phyloP scores from a whole-genome alignment of 2,329 filamentous ascomycete species.

The Chaetomiaceae sp. region DNA sequence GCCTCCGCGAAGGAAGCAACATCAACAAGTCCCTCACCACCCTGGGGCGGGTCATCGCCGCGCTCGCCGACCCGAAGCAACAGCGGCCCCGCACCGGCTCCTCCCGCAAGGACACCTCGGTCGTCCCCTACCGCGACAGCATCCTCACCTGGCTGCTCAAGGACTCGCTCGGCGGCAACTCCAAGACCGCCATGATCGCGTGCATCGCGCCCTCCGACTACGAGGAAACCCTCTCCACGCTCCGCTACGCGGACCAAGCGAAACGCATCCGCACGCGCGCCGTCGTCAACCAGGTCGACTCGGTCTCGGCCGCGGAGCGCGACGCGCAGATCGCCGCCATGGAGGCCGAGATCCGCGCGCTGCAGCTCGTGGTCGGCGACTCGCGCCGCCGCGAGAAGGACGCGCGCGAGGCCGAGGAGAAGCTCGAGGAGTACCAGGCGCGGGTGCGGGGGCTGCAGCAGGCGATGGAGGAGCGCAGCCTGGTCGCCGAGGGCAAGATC shows the following conservation, averaged over 20 bases:
- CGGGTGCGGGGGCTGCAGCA: slow-evolving; percentile 87
- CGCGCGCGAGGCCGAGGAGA: slow-evolving; percentile 71
- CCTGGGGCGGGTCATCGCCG: slow-evolving; percentile 90
- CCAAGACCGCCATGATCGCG: slow-evolving; percentile 98
- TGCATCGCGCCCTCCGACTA: slow-evolving; percentile 95
- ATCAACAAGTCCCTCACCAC: slow-evolving; percentile 99
- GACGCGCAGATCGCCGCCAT: slow-evolving; percentile 92
- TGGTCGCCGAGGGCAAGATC: slow-evolving; percentile 92
- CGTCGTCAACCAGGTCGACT: slow-evolving; percentile 75
- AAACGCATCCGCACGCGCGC: slow-evolving; percentile 95
- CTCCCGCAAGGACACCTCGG: slow-evolving; percentile 32
- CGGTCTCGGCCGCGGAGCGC: slow-evolving; percentile 84
- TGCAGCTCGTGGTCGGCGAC: slow-evolving; percentile 73
- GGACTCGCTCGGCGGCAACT: slow-evolving; percentile 92
- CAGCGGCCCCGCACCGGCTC: slow-evolving; percentile 39
- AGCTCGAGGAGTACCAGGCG: slow-evolving; percentile 89
- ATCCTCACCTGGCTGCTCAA: slow-evolving; percentile 82
- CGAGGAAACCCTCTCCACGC: slow-evolving; percentile 91
- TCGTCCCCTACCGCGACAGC: slow-evolving; percentile 91
- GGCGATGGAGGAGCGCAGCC: slow-evolving; percentile 89
- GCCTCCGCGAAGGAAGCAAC: slow-evolving; percentile 90
- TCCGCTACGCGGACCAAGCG: slow-evolving; percentile 95
- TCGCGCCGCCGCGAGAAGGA: slow-evolving; percentile 67
- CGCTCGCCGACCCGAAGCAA: slow-evolving; percentile 68
- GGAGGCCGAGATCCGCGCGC: slow-evolving; percentile 84